These are phyloP conservation scores for Rutstroemia sydowiana DNA, from an alignment of 2,329 filamentous ascomycete species.

Conservation along the genomic window DNA sequence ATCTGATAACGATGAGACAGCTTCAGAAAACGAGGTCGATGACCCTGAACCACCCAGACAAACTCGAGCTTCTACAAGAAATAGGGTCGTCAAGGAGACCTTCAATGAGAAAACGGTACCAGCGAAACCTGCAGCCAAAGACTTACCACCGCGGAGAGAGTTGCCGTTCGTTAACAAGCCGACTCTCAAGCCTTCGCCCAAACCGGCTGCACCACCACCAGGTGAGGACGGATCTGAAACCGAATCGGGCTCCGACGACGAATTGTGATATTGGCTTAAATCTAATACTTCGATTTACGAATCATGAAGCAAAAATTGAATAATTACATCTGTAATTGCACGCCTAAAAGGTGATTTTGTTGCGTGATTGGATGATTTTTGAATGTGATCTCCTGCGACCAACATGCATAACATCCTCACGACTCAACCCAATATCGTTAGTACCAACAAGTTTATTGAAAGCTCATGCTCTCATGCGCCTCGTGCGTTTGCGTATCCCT, in stretches of 20 bases:
- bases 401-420: constrained; percentile 1
- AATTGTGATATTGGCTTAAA: constrained; percentile 7
- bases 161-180: constrained; percentile 19
- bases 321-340: too few relatives aligned
- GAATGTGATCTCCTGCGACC: neutral
- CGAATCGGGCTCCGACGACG: constrained; percentile 27
- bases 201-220: constrained; percentile 3
- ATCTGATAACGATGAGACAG: constrained; percentile 4
- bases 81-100: neutral
- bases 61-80: neutral
- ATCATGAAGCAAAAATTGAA: neutral
- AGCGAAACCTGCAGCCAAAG: constrained; percentile 1
- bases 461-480: neutral
- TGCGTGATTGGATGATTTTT: neutral
- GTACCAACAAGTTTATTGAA: neutral
- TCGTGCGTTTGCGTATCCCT: constrained; percentile 8
- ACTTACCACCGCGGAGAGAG: constrained; percentile 15
- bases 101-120: neutral
- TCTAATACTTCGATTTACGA: neutral
- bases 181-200: constrained; percentile 1
- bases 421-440: neutral
- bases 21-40: constrained; percentile 7
- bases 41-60: neutral
- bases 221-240: constrained; percentile 23
- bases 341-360: too few relatives aligned